Evolutionary conservation across 2,329 filamentous ascomycete species (phyloP), one percentile per base, ranked within the genome.

Genomic region (Talaromyces amestolkiae): DNA sequence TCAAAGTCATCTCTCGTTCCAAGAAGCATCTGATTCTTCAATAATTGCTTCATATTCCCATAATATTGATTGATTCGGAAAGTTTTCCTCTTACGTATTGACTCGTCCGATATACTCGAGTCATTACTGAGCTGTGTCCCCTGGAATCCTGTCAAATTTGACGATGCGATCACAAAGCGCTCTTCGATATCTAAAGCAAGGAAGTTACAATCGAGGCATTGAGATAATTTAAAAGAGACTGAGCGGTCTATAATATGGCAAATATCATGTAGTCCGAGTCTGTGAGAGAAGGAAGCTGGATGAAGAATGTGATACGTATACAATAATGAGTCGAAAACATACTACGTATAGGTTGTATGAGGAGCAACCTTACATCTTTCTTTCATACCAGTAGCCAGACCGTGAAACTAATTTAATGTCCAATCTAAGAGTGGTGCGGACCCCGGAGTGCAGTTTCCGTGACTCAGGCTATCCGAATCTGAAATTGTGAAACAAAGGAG

Each of bases 401-500:
- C 43, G 10, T 22, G 22, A 22, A 13, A 47, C n/a, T 17, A 31
- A 27, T 31, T 27, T 27, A 51, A 51, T 3, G 24, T 24, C 24
- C 11, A 24, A 49, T 17, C 6, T 49, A 27, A 49, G 45, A 24
- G 22, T 51, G 49, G 17, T n/a, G 22, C 33, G 31, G 53, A 22
- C 33, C n/a, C 27, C 33, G 33, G 53, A 56, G 31, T 56, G 33
- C 53, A 56, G 37, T 15, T 56, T 56, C 53, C 51, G 51, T 8
- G n/a, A 37, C 51, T 22, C n/a, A 54, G 31, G 51, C 31, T 9
- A 35, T 35, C 31, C 33, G 53, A 15, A 37, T 56, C 53, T 56
- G 53, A 37, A 54, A 56, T 39, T 56, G 51, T 56, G 53, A 56
- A 56, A 56, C 53, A 56, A 19, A 39, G 53, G 53, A 35, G 53